phyloP scores from a whole-genome alignment of 2,329 filamentous ascomycete species.

The Podosphaera xanthii region DNA sequence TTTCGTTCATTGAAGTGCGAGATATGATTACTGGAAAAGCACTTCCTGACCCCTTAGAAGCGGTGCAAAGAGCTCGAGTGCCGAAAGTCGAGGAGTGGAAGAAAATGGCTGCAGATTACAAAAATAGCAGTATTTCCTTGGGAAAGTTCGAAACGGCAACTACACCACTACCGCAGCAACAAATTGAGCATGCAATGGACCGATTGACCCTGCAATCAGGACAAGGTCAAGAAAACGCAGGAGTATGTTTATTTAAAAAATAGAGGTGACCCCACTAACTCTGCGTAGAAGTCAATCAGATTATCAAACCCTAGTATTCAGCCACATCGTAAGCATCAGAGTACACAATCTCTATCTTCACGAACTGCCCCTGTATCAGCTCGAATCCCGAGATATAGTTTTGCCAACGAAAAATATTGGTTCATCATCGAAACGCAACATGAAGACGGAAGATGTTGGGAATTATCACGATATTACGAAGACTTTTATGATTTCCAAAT shows the following conservation, averaged over 20 bases:
- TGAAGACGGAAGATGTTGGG: constrained; percentile 81
- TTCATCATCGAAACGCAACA: constrained; percentile 85
- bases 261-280: neutral
- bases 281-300: constrained; percentile 6
- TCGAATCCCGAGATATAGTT: constrained; percentile 79
- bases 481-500: constrained; percentile 99
- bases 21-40: constrained; percentile 77
- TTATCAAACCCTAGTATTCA: constrained; percentile 11
- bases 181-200: constrained; percentile 48
- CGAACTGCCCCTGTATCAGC: constrained; percentile 59
- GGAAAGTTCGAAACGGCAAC: constrained; percentile 57
- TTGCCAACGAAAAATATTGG: constrained; percentile 96
- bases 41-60: constrained; percentile 61
- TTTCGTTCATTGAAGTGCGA: constrained; percentile 87
- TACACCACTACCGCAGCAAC: constrained; percentile 27
- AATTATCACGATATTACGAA: constrained; percentile 84
- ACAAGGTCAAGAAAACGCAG: constrained; percentile 26
- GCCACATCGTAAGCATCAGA: constrained; percentile 15
- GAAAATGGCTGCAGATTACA: constrained; percentile 97
- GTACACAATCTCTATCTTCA: constrained; percentile 25
- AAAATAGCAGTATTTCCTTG: constrained; percentile 93
- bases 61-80: constrained; percentile 70
- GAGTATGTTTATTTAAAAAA: constrained; percentile 18
- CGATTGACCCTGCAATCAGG: constrained; percentile 52
- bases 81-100: constrained; percentile 98